Conservation (phyloP, 371 early-diverging fungal species). For the Gilbertella persicaria region DNA sequence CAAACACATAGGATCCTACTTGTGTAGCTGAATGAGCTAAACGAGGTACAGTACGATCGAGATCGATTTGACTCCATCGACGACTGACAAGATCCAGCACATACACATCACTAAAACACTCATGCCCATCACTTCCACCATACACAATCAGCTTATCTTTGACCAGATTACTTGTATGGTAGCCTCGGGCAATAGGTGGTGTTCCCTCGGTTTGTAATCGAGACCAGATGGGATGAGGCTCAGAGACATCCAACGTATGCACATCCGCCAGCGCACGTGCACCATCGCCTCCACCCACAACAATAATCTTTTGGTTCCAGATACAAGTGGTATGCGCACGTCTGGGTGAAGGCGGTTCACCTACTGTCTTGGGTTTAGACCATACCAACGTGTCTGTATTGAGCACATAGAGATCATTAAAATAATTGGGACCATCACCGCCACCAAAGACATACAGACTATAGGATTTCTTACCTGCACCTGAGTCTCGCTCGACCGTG, state of each 20-base stretch:
- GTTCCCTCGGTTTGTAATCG: slow-evolving; percentile 58
- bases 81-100: slow-evolving; percentile 26
- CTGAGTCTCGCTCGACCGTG: slow-evolving; percentile 58
- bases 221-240: slow-evolving; percentile 34
- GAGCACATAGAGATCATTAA: slow-evolving; percentile 74
- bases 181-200: slow-evolving; percentile 79
- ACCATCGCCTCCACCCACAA: slow-evolving; percentile 89
- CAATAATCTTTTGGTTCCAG: slow-evolving; percentile 71
- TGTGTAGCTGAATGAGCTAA: slow-evolving; percentile 85
- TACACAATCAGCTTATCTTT: slow-evolving; percentile 74
- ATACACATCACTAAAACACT: slow-evolving; percentile 82
- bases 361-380: slow-evolving; percentile 61
- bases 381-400: slow-evolving; percentile 72
- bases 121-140: slow-evolving; percentile 85
- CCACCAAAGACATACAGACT: slow-evolving; percentile 79
- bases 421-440: slow-evolving; percentile 87
- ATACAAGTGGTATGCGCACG: slow-evolving; percentile 87
- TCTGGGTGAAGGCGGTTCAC: slow-evolving; percentile 67
- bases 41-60: slow-evolving; percentile 69
- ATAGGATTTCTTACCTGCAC: slow-evolving; percentile 21
- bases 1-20: slow-evolving; percentile 88
- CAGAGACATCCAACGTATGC: slow-evolving; percentile 59
- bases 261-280: slow-evolving; percentile 79
- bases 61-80: slow-evolving; percentile 65
- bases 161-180: slow-evolving; percentile 87